Conservation (phyloP, 768 basidiomycete species). For the Arthromyces matolae region DNA sequence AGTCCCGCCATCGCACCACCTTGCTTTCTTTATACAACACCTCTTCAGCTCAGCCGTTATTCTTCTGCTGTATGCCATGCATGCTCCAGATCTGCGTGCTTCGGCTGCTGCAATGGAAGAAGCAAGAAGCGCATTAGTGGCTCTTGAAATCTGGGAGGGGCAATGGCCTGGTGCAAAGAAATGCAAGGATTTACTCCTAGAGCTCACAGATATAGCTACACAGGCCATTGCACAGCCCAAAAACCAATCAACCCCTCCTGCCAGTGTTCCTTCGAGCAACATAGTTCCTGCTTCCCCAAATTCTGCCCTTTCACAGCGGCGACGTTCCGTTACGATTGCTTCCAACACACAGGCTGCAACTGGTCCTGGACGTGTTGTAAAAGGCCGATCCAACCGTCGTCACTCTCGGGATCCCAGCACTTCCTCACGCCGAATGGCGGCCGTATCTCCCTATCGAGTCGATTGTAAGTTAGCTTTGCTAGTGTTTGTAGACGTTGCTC, state of each 20-base stretch:
- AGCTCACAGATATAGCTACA: conserved; percentile 63
- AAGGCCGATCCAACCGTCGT: conserved; percentile 49
- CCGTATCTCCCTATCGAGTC: conserved; percentile 62
- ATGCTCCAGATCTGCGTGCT: conserved; percentile 61
- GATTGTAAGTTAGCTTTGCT: conserved; percentile 44
- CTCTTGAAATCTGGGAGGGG: conserved; percentile 79
- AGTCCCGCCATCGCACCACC: conserved; percentile 81
- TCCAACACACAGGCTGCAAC: conserved; percentile 34
- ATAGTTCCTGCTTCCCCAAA: conserved; percentile 19
- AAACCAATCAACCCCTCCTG: conserved; percentile 16
- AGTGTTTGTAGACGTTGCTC: conserved; percentile 6
- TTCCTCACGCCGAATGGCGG: conserved; percentile 49
- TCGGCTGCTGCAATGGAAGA: conserved; percentile 79
- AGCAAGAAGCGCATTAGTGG: conserved; percentile 65
- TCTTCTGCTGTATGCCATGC: conserved; percentile 83
- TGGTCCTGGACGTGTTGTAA: conserved; percentile 39
- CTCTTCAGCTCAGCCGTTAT: conserved; percentile 88
- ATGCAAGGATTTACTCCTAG: conserved; percentile 76
- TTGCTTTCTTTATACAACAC: conserved; percentile 87
- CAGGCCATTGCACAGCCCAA: conserved; percentile 53
- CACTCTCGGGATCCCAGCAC: conserved; percentile 56
- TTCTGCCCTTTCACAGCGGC: conserved; percentile 39
- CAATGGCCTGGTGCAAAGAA: conserved; percentile 86
- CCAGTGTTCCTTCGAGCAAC: conserved; percentile 1
- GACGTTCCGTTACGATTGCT: conserved; percentile 54